Percentiles rank a stretch among this genome's conserved stretches.
Conservation (phyloP, 2,329 filamentous ascomycete species). For the Fusarium sp. region DNA sequence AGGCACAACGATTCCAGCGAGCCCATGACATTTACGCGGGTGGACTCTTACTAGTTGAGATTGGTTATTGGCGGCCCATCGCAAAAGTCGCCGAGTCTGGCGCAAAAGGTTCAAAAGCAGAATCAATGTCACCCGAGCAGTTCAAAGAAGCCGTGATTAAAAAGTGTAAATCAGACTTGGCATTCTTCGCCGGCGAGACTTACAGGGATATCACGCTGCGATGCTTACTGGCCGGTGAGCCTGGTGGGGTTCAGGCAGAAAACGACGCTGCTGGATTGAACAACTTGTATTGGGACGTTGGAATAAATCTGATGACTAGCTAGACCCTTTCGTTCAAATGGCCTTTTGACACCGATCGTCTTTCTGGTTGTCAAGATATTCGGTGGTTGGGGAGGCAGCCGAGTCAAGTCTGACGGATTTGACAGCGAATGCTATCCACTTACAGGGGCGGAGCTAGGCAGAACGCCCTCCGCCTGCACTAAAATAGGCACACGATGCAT, state of each 20-base stretch:
- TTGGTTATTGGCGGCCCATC: not conserved
- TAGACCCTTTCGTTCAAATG: fast-evolving
- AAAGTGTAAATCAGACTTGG: not conserved
- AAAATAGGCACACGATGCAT: not conserved
- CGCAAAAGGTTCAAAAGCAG: fast-evolving
- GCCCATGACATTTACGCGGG: not conserved
- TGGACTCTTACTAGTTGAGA: not conserved
- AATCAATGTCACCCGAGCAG: fast-evolving
- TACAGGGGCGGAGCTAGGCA: slow-evolving; percentile 3
- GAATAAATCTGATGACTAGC: not conserved
- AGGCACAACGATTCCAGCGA: not conserved
- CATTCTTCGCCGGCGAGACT: not conserved
- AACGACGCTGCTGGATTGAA: not conserved
- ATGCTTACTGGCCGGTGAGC: not conserved
- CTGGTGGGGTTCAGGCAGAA: not conserved
- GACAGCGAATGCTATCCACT: not conserved
- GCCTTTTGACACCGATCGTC: fast-evolving
- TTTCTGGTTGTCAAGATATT: not conserved
- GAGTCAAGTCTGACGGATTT: not conserved
- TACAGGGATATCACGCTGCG: not conserved
- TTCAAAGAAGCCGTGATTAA: not conserved
- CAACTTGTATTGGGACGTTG: slow-evolving; percentile 6
- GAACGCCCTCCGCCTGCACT: not conserved
- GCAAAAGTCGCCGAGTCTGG: not conserved
- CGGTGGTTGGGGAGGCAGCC: not conserved